Percentiles rank a stretch among this genome's conserved stretches.
Evolutionary conservation across 1,139 yeast genomes (phyloP).

Genomic region (Yueomyces sp.): DNA sequence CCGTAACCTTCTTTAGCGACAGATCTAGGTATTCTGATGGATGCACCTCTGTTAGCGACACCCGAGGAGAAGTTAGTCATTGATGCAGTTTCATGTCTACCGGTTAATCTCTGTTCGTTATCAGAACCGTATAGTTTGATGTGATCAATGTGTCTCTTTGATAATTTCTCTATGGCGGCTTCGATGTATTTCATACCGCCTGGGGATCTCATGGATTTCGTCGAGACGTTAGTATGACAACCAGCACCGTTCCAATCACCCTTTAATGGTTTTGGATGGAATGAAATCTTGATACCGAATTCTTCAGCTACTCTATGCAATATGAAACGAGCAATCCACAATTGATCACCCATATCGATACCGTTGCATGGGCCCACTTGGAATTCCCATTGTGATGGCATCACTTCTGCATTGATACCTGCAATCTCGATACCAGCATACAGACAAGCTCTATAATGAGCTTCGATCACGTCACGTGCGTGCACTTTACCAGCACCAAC

Average conservation of each 20-base stretch:
- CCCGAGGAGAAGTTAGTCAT: slow-evolving; percentile 85
- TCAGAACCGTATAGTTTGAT: slow-evolving; percentile 90
- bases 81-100: slow-evolving; percentile 97
- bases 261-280: slow-evolving; percentile 97
- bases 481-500: slow-evolving; percentile 98
- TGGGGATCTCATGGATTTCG: slow-evolving; percentile 77
- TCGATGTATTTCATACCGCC: slow-evolving; percentile 96
- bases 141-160: slow-evolving; percentile 95
- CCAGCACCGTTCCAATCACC: slow-evolving; percentile 99
- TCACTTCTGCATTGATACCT: slow-evolving; percentile 98
- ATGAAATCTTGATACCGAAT: slow-evolving; percentile 94
- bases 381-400: slow-evolving; percentile 99
- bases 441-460: slow-evolving; percentile 96
- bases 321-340: slow-evolving; percentile 92
- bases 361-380: slow-evolving; percentile 98
- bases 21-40: slow-evolving; percentile 95
- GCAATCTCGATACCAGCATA: slow-evolving; percentile 82
- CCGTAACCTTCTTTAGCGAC: slow-evolving; percentile 98
- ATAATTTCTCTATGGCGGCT: slow-evolving; percentile 81
- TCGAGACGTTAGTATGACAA: slow-evolving; percentile 97
- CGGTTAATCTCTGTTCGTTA: slow-evolving; percentile 90
- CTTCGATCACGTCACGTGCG: slow-evolving; percentile 97
- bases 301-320: slow-evolving; percentile 95
- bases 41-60: slow-evolving; percentile 99
- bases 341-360: slow-evolving; percentile 91